A percentile compares a stretch with the other conserved stretches of the same genome.
These are phyloP conservation scores for Tillandsia leiboldiana DNA, from an alignment of 176 grass and related monocot species.

Conservation along the genomic window DNA sequence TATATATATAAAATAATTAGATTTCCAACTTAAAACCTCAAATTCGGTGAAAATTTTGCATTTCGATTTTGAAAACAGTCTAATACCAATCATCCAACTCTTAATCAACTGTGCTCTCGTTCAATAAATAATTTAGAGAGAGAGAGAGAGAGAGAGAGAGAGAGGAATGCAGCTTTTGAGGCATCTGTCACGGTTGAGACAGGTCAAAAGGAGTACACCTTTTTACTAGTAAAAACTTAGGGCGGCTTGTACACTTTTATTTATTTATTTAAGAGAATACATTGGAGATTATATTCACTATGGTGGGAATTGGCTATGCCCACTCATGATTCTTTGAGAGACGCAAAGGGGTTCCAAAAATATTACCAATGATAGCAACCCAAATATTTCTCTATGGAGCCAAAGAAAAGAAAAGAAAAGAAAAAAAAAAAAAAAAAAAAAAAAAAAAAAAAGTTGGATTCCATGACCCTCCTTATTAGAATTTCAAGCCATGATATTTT, in stretches of 20 bases:
- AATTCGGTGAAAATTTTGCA: no score
- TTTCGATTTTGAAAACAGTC: no score
- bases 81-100: no score
- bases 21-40: no score
- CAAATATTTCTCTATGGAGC: neutral
- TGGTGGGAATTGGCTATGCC: neutral
- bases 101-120: no score
- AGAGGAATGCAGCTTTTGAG: no score
- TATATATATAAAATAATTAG: no score
- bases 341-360: neutral
- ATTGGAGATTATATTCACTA: slow-evolving; percentile 10
- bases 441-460: slow-evolving; percentile 36
- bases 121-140: no score
- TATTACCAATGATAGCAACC: neutral
- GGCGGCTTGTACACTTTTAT: slow-evolving; percentile 22
- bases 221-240: slow-evolving; percentile 3
- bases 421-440: slow-evolving; percentile 5
- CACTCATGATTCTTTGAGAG: neutral
- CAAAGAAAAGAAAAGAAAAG: slow-evolving; percentile 8
- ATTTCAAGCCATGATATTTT: slow-evolving; percentile 1
- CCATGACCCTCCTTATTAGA: slow-evolving; percentile 20
- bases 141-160: no score
- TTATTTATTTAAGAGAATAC: slow-evolving; percentile 45
- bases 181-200: no score
- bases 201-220: slow-evolving; percentile 33